Conservation (phyloP, 192 early-diverging fungal genomes). For the Backusella liffmaniae region DNA sequence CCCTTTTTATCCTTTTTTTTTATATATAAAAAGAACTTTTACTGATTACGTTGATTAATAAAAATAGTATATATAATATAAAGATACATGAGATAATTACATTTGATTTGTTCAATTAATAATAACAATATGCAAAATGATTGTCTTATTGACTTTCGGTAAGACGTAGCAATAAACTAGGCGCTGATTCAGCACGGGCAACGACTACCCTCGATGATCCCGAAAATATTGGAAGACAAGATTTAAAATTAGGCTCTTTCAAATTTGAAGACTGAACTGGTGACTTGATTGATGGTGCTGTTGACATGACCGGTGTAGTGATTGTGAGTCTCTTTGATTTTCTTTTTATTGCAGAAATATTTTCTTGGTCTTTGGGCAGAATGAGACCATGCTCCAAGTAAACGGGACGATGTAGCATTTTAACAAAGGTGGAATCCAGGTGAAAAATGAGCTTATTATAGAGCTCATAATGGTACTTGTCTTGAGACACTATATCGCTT, state of each 20-base stretch:
- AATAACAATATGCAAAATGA: not conserved
- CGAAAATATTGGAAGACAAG: not conserved
- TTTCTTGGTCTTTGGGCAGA: not conserved
- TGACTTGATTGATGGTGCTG: not conserved
- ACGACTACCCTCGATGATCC: not conserved
- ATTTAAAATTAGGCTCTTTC: not conserved
- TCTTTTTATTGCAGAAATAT: not conserved
- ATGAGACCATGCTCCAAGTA: slow-evolving; percentile 10
- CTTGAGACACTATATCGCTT: not conserved
- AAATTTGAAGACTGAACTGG: not conserved
- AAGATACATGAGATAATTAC: not conserved
- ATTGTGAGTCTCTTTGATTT: not conserved
- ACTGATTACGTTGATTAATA: not conserved
- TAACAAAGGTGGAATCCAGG: slow-evolving; percentile 1
- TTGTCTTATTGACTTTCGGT: not conserved
- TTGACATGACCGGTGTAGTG: not conserved
- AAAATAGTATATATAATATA: not conserved
- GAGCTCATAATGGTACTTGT: not conserved
- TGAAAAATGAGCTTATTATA: not conserved
- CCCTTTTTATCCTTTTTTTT: not conserved
- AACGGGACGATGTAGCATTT: not conserved
- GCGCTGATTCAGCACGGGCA: not conserved
- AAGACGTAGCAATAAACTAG: not conserved
- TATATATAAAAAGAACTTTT: not conserved
- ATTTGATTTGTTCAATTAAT: not conserved